These are phyloP conservation scores for Tetragonia tetragonoides DNA, from an alignment of 148 eudicot genomes.

Conservation along the genomic window DNA sequence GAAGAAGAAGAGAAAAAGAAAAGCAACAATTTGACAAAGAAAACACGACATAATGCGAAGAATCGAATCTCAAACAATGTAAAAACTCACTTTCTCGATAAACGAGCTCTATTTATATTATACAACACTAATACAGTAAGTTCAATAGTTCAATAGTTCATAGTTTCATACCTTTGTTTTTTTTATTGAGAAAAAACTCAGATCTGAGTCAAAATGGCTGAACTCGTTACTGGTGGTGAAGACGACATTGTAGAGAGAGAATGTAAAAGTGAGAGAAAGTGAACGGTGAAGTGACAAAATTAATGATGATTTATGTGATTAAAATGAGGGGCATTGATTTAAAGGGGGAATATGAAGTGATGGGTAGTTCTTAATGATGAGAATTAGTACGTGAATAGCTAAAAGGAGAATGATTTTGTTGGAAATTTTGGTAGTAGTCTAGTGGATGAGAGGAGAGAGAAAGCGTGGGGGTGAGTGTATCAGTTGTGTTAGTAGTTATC, in stretches of 20 bases:
- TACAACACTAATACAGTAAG: no score
- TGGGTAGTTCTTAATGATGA: background rate
- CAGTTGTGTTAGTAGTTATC: no score
- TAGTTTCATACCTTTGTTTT: background rate
- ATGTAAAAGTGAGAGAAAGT: background rate
- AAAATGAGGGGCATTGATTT: background rate
- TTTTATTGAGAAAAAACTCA: background rate
- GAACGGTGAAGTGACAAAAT: slow-evolving; percentile 1
- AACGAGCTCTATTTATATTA: background rate
- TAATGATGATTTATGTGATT: background rate
- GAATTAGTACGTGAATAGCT: background rate
- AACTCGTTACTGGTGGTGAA: background rate
- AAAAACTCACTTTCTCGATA: background rate
- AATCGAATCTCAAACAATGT: slow-evolving; percentile 19
- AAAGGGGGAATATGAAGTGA: background rate
- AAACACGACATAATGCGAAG: slow-evolving; percentile 10
- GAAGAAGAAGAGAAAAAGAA: slow-evolving; percentile 5
- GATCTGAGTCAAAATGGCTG: slow-evolving; percentile 19
- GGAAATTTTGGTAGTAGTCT: no score
- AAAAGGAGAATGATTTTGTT: background rate
- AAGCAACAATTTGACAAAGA: background rate
- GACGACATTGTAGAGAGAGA: background rate
- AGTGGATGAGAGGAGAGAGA: no score
- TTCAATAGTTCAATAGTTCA: no score
- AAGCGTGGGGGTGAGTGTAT: no score